A percentile compares a stretch with the other conserved stretches of the same genome.
Conservation (phyloP, 2,329 filamentous ascomycete genomes). For the Fusarium burgessii region DNA sequence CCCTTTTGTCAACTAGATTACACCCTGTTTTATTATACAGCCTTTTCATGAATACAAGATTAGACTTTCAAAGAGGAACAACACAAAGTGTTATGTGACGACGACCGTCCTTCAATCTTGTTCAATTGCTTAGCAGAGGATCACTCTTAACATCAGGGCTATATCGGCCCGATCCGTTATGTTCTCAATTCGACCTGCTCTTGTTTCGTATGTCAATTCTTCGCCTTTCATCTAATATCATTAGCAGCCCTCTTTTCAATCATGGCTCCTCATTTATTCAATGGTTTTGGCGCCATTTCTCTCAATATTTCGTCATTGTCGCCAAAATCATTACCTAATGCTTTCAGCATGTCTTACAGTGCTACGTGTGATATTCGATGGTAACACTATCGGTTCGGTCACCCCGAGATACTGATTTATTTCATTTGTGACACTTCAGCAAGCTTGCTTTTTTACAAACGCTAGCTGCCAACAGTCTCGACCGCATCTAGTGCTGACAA, state of each 20-base stretch:
- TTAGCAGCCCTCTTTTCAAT: not conserved
- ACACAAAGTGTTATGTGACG: rapidly evolving
- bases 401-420: rapidly evolving
- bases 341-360: not conserved
- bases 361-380: rapidly evolving
- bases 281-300: too few species aligned
- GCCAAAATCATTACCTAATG: rapidly evolving
- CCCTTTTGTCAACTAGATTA: not conserved
- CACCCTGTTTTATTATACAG: not conserved
- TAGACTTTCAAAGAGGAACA: rapidly evolving
- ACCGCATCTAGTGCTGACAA: not conserved
- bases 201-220: not conserved
- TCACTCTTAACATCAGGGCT: rapidly evolving
- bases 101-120: too few species aligned
- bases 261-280: too few species aligned
- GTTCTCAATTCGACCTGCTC: not conserved
- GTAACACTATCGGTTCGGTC: rapidly evolving
- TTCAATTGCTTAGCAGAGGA: too few species aligned
- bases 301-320: not conserved
- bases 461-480: not conserved
- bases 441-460: not conserved
- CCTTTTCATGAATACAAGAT: not conserved
- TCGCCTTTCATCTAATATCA: rapidly evolving
- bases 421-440: rapidly evolving
- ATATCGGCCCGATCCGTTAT: not conserved